Evolutionary conservation across 768 basidiomycete genomes (phyloP), one percentile per base, ranked within the genome.

Genomic region (Tylopilus felleus): DNA sequence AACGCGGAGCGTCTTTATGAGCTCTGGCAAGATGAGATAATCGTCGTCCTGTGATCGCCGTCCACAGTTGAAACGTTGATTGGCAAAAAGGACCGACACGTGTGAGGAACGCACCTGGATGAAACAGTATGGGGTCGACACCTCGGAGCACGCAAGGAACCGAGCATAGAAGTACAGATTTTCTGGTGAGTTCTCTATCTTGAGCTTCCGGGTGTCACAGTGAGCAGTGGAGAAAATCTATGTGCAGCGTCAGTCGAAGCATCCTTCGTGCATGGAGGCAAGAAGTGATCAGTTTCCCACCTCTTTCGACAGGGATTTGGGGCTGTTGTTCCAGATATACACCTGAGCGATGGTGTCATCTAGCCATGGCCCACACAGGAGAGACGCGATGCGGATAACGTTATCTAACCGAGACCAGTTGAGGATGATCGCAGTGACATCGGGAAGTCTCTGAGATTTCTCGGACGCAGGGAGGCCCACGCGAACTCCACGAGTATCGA

Each of bases 341-440:
- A 86, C 74, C 48, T 75, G 71, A 14, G 75, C 69, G 23, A 86
- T 69, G 9, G 76, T 74, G 49, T 74, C 71, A 14, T 77, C 67
- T 29, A 84, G 66, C 57, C 69, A 72, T 9, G 74, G 59, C 4
- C 66, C 68, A 61, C 85, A 87, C 14, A 87, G 72, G 22, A 75
- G 62, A 22, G 77, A 76, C 17, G 74, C 73, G 48, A 88, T 83
- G 47, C 75, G 74, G 38, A 77, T 62, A 39, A 88, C 81, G 57
- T 88, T 89, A 0, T 76, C 70, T 22, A 85, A 75, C 17, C 84
- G 77, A 46, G 80, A 82, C 86, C 85, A 88, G 65, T 87, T 88
- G 40, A 87, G 71, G 36, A 88, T 62, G 38, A 87, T 71, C 8
- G 78, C 80, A 7, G 82, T 83, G 13, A 78, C 78, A 56, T 81